These are phyloP conservation scores for Echium plantagineum DNA, from an alignment of 257 asterid genomes.

Conservation along the genomic window DNA sequence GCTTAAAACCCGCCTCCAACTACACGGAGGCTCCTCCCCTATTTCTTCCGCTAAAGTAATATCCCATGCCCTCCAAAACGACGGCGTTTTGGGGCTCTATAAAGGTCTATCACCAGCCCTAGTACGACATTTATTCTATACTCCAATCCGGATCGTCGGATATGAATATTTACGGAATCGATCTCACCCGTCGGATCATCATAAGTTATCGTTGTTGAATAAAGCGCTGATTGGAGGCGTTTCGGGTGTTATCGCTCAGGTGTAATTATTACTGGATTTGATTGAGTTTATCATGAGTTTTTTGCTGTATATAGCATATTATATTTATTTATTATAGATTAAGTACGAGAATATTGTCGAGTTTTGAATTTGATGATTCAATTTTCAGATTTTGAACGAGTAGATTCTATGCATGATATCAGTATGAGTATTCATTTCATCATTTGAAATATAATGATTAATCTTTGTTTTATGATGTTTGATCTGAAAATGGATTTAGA, in stretches of 20 bases:
- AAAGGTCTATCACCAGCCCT: conserved; percentile 63
- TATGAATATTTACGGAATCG: conserved; percentile 55
- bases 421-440: too few species aligned
- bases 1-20: conserved; percentile 76
- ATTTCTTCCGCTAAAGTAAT: conserved; percentile 39
- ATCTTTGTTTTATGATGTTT: too few species aligned
- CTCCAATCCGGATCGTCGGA: conserved; percentile 69
- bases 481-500: too few species aligned
- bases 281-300: too few species aligned
- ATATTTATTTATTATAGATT: too few species aligned
- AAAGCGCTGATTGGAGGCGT: conserved; percentile 62
- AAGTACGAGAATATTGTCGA: too few species aligned
- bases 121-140: conserved; percentile 58
- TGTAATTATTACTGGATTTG: too few species aligned
- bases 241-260: conserved; percentile 92
- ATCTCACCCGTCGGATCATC: conserved; percentile 21
- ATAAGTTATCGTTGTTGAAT: conserved; percentile 30
- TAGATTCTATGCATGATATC: too few species aligned
- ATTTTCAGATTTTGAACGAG: too few species aligned
- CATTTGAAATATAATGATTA: too few species aligned
- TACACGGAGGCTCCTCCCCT: conserved; percentile 49
- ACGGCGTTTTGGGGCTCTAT: conserved; percentile 59
- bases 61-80: conserved; percentile 31
- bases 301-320: too few species aligned
- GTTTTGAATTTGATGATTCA: too few species aligned